phyloP scores from a whole-genome alignment of 2,329 filamentous ascomycete species.

The Diaporthe vaccinii region DNA sequence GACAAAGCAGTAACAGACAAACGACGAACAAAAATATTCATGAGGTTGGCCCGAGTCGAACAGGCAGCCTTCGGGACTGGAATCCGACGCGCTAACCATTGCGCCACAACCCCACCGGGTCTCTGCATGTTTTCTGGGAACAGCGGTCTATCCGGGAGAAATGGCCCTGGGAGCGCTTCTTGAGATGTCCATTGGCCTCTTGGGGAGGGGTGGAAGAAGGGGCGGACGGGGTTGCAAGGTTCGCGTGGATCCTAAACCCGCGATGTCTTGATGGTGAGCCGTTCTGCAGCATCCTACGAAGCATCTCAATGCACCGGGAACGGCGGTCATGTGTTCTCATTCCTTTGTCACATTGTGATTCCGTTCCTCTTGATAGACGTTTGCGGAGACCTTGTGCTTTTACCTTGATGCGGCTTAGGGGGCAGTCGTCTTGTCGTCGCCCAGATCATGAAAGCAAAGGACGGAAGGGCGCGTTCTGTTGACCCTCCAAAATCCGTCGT shows the following conservation, averaged over 20 bases:
- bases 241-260: too few species aligned
- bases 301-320: background rate
- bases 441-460: background rate
- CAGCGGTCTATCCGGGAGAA: background rate
- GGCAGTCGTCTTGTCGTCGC: background rate
- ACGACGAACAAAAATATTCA: background rate
- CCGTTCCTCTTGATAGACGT: background rate
- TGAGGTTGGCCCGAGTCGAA: conserved; percentile 22
- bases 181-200: background rate
- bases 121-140: too few species aligned
- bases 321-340: background rate
- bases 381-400: background rate
- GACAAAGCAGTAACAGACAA: background rate
- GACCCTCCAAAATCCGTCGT: background rate
- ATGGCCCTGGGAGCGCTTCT: background rate
- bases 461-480: background rate
- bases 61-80: conserved; percentile 19
- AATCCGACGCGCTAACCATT: conserved; percentile 21
- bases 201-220: background rate
- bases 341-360: background rate
- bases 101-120: background rate
- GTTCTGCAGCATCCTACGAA: background rate
- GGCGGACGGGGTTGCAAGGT: background rate
- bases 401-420: background rate
- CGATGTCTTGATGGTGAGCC: background rate